Percentiles rank a stretch among this genome's conserved stretches.
Conservation (phyloP, 148 eudicot genomes). For the Beta vulgaris region DNA sequence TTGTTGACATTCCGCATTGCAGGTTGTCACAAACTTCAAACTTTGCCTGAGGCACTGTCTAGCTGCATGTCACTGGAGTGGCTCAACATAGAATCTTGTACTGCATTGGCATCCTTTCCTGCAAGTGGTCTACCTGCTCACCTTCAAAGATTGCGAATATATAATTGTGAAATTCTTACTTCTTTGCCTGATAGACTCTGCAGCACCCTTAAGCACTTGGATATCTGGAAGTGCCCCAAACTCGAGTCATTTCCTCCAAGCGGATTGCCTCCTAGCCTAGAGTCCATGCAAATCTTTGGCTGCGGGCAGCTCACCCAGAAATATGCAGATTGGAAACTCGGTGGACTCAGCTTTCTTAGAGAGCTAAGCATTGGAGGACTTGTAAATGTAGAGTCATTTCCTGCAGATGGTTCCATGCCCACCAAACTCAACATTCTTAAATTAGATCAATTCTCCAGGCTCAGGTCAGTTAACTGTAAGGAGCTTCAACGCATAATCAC, state of each 20-base stretch:
- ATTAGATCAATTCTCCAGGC: background rate
- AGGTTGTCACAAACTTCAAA: background rate
- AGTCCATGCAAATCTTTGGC: too few relatives aligned
- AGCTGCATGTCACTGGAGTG: background rate
- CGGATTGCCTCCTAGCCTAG: background rate
- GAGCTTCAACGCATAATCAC: background rate
- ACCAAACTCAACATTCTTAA: background rate
- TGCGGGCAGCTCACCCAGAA: background rate
- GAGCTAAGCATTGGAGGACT: background rate
- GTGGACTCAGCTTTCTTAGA: background rate
- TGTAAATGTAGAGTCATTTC: background rate
- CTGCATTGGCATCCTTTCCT: background rate
- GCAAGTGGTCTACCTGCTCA: background rate
- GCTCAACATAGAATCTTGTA: background rate
- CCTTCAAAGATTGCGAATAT: background rate
- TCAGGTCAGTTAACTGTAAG: background rate
- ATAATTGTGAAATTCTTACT: background rate
- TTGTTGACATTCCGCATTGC: background rate
- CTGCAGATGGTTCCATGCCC: background rate
- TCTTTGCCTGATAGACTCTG: background rate
- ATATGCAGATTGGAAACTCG: background rate
- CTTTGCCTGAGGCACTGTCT: background rate
- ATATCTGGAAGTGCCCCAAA: background rate
- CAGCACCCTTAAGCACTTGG: background rate
- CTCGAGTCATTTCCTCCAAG: background rate